These are phyloP conservation scores for Agaricales sp. DNA, from an alignment of 1,284 basidiomycete species.

Conservation along the genomic window DNA sequence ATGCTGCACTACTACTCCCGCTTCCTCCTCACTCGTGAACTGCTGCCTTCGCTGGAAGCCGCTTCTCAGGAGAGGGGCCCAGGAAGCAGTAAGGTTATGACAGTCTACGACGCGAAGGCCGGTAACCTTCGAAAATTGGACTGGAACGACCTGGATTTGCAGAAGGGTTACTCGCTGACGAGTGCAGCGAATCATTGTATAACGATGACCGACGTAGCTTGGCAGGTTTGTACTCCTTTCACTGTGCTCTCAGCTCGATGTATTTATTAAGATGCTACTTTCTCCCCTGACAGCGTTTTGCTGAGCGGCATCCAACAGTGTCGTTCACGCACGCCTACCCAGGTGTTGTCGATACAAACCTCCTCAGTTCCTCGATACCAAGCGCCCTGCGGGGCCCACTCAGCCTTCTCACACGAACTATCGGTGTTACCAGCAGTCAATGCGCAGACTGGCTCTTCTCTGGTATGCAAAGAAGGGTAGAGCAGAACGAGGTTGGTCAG, in stretches of 20 bases:
- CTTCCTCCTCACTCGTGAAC: constrained; percentile 2
- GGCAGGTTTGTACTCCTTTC: not conserved
- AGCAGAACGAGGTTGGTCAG: not conserved
- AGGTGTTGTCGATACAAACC: not conserved
- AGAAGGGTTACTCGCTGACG: not conserved
- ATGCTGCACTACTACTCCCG: constrained; percentile 4
- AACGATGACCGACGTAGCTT: not conserved
- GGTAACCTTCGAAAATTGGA: not conserved
- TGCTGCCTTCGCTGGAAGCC: not conserved
- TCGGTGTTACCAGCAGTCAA: not conserved
- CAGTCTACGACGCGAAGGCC: not conserved
- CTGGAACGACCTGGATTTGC: not conserved
- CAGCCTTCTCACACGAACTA: not conserved
- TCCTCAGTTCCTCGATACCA: not conserved
- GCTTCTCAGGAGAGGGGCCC: not conserved
- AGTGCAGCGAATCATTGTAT: not conserved
- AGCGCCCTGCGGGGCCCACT: not conserved
- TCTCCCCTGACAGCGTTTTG: not conserved
- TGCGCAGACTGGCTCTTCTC: not conserved
- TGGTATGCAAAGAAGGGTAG: not conserved
- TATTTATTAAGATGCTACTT: too few relatives aligned
- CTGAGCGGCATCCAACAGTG: not conserved
- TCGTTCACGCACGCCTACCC: constrained; percentile 1
- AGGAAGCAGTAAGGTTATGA: not conserved
- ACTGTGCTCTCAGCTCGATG: not conserved